phyloP scores from a whole-genome alignment of 2,329 filamentous ascomycete genomes.

The Sclerotinia nivalis region DNA sequence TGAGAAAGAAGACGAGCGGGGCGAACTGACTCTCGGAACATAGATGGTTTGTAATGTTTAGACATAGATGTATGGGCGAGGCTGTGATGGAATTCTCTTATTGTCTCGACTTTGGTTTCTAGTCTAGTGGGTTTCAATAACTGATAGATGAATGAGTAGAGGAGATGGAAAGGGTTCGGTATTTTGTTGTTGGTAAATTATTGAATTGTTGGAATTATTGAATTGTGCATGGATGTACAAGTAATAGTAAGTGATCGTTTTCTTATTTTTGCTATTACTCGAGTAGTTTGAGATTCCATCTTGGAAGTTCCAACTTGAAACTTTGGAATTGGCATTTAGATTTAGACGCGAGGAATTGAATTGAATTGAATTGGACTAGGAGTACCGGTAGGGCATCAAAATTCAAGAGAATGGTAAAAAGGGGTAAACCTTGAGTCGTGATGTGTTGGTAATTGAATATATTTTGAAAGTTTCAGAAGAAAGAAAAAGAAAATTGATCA shows the following conservation, averaged over 20 bases:
- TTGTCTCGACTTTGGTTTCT: constrained; percentile 17
- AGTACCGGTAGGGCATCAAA: not conserved
- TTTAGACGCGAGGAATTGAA: not conserved
- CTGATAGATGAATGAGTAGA: not conserved
- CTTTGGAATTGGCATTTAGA: not conserved
- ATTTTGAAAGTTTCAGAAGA: not conserved
- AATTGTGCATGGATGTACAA: constrained; percentile 9
- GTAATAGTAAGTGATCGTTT: not conserved
- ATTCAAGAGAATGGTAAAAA: not conserved
- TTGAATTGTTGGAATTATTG: not conserved
- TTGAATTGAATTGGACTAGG: not conserved
- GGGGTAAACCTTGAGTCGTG: constrained; percentile 15
- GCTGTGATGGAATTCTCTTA: constrained; percentile 15
- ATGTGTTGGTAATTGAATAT: not conserved
- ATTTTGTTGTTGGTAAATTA: too few species aligned
- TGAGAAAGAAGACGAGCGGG: constrained; percentile 1
- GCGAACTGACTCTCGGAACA: constrained; percentile 3
- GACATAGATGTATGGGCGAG: constrained; percentile 23
- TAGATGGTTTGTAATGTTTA: constrained; percentile 17
- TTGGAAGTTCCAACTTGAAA: not conserved
- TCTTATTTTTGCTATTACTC: not conserved
- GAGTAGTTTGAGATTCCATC: not conserved
- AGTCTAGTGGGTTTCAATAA: constrained; percentile 15
- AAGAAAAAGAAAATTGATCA: constrained; percentile 2
- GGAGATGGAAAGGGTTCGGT: not conserved